Percentiles rank a stretch among this genome's conserved stretches.
Conservation (phyloP, 2,329 filamentous ascomycete genomes). For the Cladosporium sp. region DNA sequence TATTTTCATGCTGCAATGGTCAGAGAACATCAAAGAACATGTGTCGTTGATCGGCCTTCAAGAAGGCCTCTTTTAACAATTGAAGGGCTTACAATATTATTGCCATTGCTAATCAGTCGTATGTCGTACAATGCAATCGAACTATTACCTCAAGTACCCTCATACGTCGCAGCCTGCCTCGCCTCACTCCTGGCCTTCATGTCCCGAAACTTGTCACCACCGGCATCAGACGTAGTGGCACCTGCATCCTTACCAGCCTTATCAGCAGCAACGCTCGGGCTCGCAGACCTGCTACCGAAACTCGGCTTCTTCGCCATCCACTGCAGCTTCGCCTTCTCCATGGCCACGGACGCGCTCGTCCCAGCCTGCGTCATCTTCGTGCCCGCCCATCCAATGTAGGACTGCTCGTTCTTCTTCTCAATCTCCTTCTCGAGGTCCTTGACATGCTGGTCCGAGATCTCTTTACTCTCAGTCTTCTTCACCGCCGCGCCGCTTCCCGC, state of each 20-base stretch:
- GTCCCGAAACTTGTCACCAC: conserved; percentile 7
- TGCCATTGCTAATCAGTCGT: too few relatives aligned
- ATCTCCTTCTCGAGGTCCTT: conserved; percentile 36
- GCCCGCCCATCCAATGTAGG: conserved; percentile 37
- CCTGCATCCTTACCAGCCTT: not conserved
- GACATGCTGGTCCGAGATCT: conserved; percentile 28
- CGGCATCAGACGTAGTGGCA: not conserved
- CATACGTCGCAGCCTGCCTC: conserved; percentile 10
- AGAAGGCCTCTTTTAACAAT: too few relatives aligned
- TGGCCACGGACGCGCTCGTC: conserved; percentile 19
- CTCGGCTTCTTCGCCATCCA: conserved; percentile 5
- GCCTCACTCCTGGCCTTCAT: conserved; percentile 14
- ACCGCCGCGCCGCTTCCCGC: not conserved
- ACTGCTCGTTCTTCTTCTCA: conserved; percentile 39
- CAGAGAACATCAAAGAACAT: too few relatives aligned
- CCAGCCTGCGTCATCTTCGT: conserved; percentile 34
- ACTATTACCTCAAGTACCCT: not conserved
- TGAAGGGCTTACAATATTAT: too few relatives aligned
- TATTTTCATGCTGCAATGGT: too few relatives aligned
- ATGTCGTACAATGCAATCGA: too few relatives aligned
- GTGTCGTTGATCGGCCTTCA: too few relatives aligned
- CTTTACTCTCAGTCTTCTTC: conserved; percentile 9
- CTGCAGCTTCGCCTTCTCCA: conserved; percentile 15
- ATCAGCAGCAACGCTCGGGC: not conserved
- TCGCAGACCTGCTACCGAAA: conserved; percentile 2